Evolutionary conservation across 2,329 filamentous ascomycete species (phyloP).

Genomic region (Mariannaea elegans): DNA sequence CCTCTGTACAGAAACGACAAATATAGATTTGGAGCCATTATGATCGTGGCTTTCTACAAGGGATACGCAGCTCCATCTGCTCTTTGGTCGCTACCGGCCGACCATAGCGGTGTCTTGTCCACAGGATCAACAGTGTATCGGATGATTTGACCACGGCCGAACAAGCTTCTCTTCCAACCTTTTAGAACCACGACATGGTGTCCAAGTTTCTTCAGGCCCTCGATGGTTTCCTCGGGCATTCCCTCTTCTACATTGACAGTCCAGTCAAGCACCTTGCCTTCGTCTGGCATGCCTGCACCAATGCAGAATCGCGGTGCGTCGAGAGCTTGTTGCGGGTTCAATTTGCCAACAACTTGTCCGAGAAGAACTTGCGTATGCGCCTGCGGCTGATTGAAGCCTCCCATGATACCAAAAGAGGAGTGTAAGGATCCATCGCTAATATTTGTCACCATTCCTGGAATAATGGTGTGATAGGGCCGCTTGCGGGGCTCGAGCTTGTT

Average conservation of each 20-base stretch:
- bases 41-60: constrained; percentile 37
- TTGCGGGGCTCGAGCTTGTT: constrained; percentile 85
- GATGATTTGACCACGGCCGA: constrained; percentile 90
- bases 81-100: constrained; percentile 86
- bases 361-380: constrained; percentile 93
- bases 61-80: constrained; percentile 80
- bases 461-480: constrained; percentile 97
- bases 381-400: constrained; percentile 98
- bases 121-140: constrained; percentile 74
- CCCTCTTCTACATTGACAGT: constrained; percentile 86
- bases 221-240: constrained; percentile 72
- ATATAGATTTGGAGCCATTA: constrained; percentile 27
- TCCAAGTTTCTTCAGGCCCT: constrained; percentile 73
- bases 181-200: constrained; percentile 76
- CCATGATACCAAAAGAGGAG: constrained; percentile 95
- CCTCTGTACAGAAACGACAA: constrained; percentile 37
- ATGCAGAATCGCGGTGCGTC: constrained; percentile 94
- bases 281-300: constrained; percentile 73
- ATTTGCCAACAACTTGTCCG: constrained; percentile 84
- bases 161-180: constrained; percentile 73
- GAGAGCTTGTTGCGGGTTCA: constrained; percentile 86
- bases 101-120: constrained; percentile 80
- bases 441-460: constrained; percentile 89
- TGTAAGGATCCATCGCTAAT: constrained; percentile 77
- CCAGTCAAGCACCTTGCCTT: constrained; percentile 65